Percentiles rank a stretch among this genome's conserved stretches.
Conservation (phyloP, 139 green algal species). For the Chlamydomonas sphaeroides region DNA sequence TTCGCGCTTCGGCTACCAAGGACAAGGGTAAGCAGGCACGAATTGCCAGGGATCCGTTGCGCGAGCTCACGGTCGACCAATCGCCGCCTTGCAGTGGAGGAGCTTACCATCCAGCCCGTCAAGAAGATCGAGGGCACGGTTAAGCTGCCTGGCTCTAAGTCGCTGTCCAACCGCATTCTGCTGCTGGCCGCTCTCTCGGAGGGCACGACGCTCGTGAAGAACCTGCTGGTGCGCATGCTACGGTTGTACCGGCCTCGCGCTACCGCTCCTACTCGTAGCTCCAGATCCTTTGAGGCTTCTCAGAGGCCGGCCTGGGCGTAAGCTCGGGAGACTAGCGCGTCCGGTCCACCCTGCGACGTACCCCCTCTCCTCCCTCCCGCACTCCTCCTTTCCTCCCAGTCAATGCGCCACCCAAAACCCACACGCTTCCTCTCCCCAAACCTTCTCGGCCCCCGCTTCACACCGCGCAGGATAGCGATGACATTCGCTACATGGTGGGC, state of each 20-base stretch:
- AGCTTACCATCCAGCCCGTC: conserved; percentile 74
- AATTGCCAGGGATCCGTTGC: background rate
- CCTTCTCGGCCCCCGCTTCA: no score
- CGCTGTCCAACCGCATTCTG: conserved; percentile 95
- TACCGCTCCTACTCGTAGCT: no score
- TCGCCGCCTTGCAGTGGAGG: conserved; percentile 49
- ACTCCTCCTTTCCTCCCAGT: no score
- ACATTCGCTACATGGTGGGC: conserved; percentile 95
- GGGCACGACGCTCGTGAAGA: conserved; percentile 89
- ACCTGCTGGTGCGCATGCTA: conserved; percentile 94
- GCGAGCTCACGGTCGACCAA: no score
- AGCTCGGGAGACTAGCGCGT: no score
- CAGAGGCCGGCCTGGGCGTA: no score
- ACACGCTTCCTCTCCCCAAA: background rate
- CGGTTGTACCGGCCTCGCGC: no score
- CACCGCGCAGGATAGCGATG: conserved; percentile 87
- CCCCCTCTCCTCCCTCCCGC: no score
- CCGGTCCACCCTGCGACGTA: no score
- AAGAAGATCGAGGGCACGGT: conserved; percentile 75
- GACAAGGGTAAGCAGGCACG: conserved; percentile 4
- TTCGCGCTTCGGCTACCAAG: conserved; percentile 17
- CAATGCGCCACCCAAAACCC: background rate
- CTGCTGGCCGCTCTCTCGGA: conserved; percentile 94
- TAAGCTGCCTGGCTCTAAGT: conserved; percentile 96
- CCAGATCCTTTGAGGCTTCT: no score